Evolutionary conservation across 2,329 filamentous ascomycete species (phyloP), one percentile per base, ranked within the genome.

Genomic region (Fusarium sacchari): DNA sequence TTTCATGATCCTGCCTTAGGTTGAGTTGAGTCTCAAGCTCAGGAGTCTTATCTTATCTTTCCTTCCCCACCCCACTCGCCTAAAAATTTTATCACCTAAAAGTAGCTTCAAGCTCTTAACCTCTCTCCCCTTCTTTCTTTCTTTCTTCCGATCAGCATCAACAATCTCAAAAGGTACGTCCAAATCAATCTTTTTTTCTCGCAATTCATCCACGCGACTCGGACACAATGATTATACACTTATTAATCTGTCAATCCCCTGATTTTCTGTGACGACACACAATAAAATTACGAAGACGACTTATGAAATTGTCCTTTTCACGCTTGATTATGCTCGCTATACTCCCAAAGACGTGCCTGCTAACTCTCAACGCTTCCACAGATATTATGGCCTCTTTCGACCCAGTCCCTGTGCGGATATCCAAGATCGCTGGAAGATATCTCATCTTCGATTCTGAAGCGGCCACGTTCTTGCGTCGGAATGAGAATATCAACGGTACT

Each of bases 401-500:
- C 24, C 39, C 67, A 9, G 60, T 58, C 34, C 90, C 89, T 17
- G 88, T 97, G 72, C 91, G 94, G 69, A 96, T 98, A 79, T 96
- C 94, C 74, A 88, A 89, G 80, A 90, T 97, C 69, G 91, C 91
- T 52, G 91, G 92, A 76, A 92, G 93, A 74, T 98, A 96, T 84
- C 90, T 98, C 69, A 87, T 99, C 76, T 98, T 98, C 86, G 94
- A 97, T 81, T 90, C 94, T 77, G 90, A 95, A 79, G 90, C 91
- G 73, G 92, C 95, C 68, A 91, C 93, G 77, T 89, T 92, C 81
- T 87, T 97, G 71, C 93, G 96, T 74, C 91, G 93, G 71, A 86
- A 90, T 77, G 89, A 97, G 84, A 91, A 94, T 81, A 94, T 97
- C 77, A 95, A 93, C 79, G 95, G 95, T 72, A 92, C 96, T 37